Evolutionary conservation across 2,329 filamentous ascomycete species (phyloP).

Genomic region (Stachybotrys chartarum): DNA sequence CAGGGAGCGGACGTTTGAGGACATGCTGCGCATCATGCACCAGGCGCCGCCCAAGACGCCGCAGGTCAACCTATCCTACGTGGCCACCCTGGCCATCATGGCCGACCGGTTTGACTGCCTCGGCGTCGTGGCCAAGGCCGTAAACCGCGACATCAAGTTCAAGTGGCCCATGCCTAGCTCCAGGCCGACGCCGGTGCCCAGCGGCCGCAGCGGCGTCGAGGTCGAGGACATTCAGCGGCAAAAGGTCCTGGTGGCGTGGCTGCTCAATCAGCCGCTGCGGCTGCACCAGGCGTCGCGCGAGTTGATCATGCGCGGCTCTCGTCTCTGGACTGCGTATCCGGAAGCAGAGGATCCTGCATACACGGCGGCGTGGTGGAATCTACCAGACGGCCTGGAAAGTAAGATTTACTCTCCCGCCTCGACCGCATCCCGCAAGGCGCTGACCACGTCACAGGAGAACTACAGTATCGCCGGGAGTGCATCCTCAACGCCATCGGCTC

Average conservation of each 20-base stretch:
- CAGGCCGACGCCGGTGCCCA: conserved; percentile 25
- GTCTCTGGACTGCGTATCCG: conserved; percentile 42
- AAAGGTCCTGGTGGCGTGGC: conserved; percentile 59
- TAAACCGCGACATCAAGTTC: conserved; percentile 41
- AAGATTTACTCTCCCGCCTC: conserved; percentile 13
- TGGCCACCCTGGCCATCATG: conserved; percentile 61
- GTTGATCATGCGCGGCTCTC: conserved; percentile 58
- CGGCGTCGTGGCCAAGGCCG: conserved; percentile 43
- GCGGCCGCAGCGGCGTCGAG: conserved; percentile 29
- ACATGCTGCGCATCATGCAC: conserved; percentile 63
- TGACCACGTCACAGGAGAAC: conserved; percentile 43
- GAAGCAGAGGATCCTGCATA: conserved; percentile 17
- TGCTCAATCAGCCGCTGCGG: conserved; percentile 55
- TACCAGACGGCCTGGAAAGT: conserved; percentile 63
- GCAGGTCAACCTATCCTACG: conserved; percentile 48
- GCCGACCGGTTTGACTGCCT: conserved; percentile 68
- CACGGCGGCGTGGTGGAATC: conserved; percentile 61
- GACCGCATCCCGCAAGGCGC: not conserved
- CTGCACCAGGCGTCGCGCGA: conserved; percentile 57
- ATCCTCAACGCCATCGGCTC: conserved; percentile 65
- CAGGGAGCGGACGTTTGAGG: conserved; percentile 56
- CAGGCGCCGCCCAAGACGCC: conserved; percentile 33
- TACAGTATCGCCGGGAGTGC: conserved; percentile 57
- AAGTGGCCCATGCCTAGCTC: conserved; percentile 45
- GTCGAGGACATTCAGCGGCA: conserved; percentile 61